Base-by-base conservation (phyloP, 352 stramenopile genomes). In the Globisporangium iwayamae region DNA sequence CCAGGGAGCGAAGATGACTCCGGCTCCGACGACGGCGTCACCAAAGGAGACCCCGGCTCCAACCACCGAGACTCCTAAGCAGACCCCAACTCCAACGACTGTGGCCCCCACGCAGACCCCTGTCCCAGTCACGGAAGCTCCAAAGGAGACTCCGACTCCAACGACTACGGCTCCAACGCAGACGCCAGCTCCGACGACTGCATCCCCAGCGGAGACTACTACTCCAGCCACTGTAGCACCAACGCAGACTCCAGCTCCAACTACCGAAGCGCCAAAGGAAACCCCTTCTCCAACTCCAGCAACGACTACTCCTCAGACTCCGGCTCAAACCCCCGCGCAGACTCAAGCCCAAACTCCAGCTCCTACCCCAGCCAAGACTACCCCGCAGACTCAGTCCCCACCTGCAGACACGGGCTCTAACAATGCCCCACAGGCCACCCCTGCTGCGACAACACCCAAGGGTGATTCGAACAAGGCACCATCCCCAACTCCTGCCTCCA, bases 31-130 rank as follows among this genome's bases (percentile, higher is more conserved):
- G 0, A 67, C 61, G 0, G 41, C 32, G 13, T 13, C 61, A 0
- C 59, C 59, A 22, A 65, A 51, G 36, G 2, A 39, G 14, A 65
- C 59, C 1, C 59, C 59, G 3, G 48, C 59, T 22, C 47, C 59
- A 11, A 61, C 55, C 7, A 52, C 55, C 4, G 13, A 34, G 4
- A 14, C 55, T 0, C 55, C 55, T n/a, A 60, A 51, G 34, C 20
- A 47, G n/a, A 62, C 62, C 0, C 62, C 61, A 5, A 32, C 53
- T 30, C 61, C 61, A 28, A 67, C 60, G 5, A 51, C 48, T 14
- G 36, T 22, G 4, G 47, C 48, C 10, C 56, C 47, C 0, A 50
- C 36, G 14, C 39, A 52, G 9, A 52, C 39, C 4, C 56, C 47
- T 9, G 20, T 9, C 3, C 45, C 45, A 14, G 28, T 8, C 7